Evolutionary conservation across 495 filamentous ascomycete species (phyloP), one percentile per base, ranked within the genome.

Genomic region (Paragyromitra xinjiangensis): DNA sequence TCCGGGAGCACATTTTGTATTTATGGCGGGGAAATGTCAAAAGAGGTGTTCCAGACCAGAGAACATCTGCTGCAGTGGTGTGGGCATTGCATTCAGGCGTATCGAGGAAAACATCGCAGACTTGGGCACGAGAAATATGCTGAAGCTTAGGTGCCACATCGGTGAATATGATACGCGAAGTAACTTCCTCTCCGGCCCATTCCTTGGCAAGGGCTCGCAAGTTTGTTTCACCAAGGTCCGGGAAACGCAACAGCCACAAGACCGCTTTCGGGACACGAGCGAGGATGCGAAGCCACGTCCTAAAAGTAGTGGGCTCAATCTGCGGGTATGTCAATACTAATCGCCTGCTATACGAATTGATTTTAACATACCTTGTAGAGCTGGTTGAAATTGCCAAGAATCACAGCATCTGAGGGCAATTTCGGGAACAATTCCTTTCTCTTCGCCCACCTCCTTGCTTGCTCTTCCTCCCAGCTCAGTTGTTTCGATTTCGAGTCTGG

Each of bases 1-100:
- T 98, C 64, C 96, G 90, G 53, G 93, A 96, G 84, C 96, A 98
- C 95, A 99, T 99, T 85, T 99, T 99, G 83, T 98, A 97, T 67
- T 90, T 88, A 84, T 98, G 95, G 40, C 95, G 89, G n/a, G 94
- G 94, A n/a, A 94, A 87, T 0, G 95, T 99, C 67, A 98, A 86
- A 64, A 99, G 86, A 44, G 95, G 95, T 6, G 96, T 99, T 65
- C 93, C 94, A 58, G 92, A 94, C 95, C 95, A 99, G 24, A 98
- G 86, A 8, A 98, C 91, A 81, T 99, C 95, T 5, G 95, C 97
- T 7, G 95, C 95, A 0, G 95, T 99, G 22, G 96, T 99, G 84
- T 99, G 95, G 5, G 94, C 95, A 83, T 98, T 98, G 85, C 95
- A 99, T 85, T 99, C 95, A 3, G 95, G 94, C 0, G 95, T 99